A percentile compares a stretch with the other conserved stretches of the same genome.
phyloP scores from a whole-genome alignment of 371 early-diverging fungal species.

The Cokeromyces recurvatus region DNA sequence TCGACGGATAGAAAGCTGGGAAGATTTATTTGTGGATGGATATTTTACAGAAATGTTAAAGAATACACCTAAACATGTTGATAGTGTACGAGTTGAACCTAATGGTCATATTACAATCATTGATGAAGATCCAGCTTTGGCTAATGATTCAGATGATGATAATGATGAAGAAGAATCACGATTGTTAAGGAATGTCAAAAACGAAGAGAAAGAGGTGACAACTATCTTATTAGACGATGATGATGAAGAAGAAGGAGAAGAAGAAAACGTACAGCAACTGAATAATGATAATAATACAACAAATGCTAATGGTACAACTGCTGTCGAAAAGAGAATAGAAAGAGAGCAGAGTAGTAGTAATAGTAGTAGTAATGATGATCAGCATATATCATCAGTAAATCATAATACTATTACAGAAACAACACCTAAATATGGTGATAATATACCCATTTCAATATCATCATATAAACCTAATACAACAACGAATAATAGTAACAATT shows the following conservation, averaged over 20 bases:
- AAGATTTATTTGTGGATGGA: conserved; percentile 61
- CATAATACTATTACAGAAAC: too few species aligned
- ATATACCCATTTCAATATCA: too few species aligned
- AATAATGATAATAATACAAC: conserved; percentile 8
- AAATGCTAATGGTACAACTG: conserved; percentile 2
- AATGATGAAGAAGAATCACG: conserved; percentile 6
- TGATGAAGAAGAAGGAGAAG: conserved; percentile 1
- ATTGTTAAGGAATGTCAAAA: neutral
- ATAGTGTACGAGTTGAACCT: conserved; percentile 58
- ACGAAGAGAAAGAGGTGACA: conserved; percentile 1
- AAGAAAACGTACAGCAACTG: neutral
- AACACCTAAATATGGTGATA: too few species aligned
- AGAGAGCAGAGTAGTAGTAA: too few species aligned
- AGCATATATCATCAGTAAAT: too few species aligned
- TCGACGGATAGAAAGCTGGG: conserved; percentile 46
- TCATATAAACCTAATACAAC: too few species aligned
- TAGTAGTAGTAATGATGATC: too few species aligned
- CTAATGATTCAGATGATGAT: conserved; percentile 15
- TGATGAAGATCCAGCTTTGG: conserved; percentile 16
- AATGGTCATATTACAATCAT: conserved; percentile 53
- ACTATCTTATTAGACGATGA: conserved; percentile 18
- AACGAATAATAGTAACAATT: too few species aligned
- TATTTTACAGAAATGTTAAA: conserved; percentile 64
- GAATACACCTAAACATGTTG: conserved; percentile 40
- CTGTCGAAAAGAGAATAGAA: too few species aligned